Conservation (phyloP, 1,284 basidiomycete genomes). For the Cutaneotrichosporon sp. region DNA sequence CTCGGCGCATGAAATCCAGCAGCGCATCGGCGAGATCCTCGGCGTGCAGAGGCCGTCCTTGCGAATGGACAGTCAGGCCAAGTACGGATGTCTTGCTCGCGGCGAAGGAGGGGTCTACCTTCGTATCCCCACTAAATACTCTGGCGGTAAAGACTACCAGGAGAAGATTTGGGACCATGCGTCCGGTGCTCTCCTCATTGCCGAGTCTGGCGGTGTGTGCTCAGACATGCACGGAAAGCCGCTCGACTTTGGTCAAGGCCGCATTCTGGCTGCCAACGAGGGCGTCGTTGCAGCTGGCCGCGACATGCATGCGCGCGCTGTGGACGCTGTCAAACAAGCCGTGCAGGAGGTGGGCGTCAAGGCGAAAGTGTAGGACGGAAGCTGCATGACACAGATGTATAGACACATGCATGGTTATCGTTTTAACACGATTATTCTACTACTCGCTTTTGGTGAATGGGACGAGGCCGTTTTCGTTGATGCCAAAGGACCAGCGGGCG, state of each 20-base stretch:
- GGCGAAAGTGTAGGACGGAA: neutral
- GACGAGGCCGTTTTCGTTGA: constrained; percentile 31
- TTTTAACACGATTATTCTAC: neutral
- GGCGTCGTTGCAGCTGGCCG: constrained; percentile 76
- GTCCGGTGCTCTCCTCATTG: constrained; percentile 74
- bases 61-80: constrained; percentile 97
- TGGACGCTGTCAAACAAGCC: constrained; percentile 70
- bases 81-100: constrained; percentile 81
- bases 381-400: neutral
- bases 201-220: constrained; percentile 83
- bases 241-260: constrained; percentile 80
- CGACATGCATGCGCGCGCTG: constrained; percentile 60
- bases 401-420: neutral
- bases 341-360: constrained; percentile 49
- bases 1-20: constrained; percentile 78
- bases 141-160: constrained; percentile 62
- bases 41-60: constrained; percentile 59
- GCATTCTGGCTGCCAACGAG: constrained; percentile 78
- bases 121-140: constrained; percentile 69
- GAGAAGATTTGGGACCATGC: constrained; percentile 99
- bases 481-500: constrained; percentile 26
- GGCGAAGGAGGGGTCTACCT: constrained; percentile 88
- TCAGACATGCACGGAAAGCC: constrained; percentile 73
- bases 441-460: constrained; percentile 5
- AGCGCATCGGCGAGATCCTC: constrained; percentile 65